Evolutionary conservation across 306 rosid genomes (phyloP).

Genomic region (Pyrus bretschneideri): DNA sequence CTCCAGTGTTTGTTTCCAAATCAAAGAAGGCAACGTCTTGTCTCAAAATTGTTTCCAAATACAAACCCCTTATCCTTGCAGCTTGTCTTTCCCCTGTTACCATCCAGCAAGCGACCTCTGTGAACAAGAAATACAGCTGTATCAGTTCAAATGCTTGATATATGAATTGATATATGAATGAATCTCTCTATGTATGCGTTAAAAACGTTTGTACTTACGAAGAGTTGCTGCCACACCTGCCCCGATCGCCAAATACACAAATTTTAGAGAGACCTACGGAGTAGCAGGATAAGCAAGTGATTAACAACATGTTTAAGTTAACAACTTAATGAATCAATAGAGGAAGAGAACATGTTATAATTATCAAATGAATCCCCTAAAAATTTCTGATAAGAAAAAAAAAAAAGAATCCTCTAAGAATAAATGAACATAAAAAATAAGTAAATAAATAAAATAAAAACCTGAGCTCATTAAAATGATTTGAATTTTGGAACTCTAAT

Average conservation of each 20-base stretch:
- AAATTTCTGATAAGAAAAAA: too few species aligned
- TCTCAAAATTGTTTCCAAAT: conserved; percentile 75
- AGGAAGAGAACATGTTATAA: neutral
- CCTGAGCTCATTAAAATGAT: neutral
- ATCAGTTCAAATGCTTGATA: neutral
- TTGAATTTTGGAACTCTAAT: too few species aligned
- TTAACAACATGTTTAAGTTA: neutral
- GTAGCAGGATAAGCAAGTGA: conserved; percentile 3
- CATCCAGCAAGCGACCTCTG: conserved; percentile 95
- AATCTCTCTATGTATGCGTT: neutral
- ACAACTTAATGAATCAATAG: neutral
- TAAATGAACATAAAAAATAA: too few species aligned
- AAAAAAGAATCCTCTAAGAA: neutral
- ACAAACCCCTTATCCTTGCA: conserved; percentile 72
- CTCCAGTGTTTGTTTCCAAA: conserved; percentile 82
- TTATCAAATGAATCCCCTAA: too few species aligned
- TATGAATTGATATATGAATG: neutral
- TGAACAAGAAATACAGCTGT: conserved; percentile 7
- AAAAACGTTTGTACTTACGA: neutral
- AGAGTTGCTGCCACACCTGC: conserved; percentile 48
- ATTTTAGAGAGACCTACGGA: conserved; percentile 59
- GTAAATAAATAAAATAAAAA: neutral
- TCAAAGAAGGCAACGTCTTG: conserved; percentile 87
- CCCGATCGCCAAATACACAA: conserved; percentile 69
- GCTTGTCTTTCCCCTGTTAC: conserved; percentile 96